A percentile compares a stretch with the other conserved stretches of the same genome.
These are phyloP conservation scores for Rhizopus delemar DNA, from an alignment of 371 early-diverging fungal genomes.

Conservation along the genomic window DNA sequence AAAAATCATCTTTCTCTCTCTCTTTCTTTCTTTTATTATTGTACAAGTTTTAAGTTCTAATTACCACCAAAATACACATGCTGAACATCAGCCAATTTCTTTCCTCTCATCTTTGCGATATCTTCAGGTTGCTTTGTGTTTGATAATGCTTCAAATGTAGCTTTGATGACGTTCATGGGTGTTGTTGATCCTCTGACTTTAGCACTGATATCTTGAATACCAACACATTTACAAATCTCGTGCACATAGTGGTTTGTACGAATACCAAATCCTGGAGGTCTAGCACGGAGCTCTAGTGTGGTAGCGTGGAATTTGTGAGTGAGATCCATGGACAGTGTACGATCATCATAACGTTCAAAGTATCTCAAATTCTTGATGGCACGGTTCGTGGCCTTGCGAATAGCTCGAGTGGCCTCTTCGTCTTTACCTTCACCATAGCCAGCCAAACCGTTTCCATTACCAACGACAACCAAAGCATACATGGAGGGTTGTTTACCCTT, in stretches of 20 bases:
- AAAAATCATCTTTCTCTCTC: not conserved
- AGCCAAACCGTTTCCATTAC: slow-evolving; percentile 91
- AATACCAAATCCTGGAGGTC: slow-evolving; percentile 95
- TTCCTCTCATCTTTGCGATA: slow-evolving; percentile 88
- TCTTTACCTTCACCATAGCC: slow-evolving; percentile 95
- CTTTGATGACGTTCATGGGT: slow-evolving; percentile 98
- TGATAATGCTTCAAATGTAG: slow-evolving; percentile 90
- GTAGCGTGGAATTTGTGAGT: slow-evolving; percentile 89
- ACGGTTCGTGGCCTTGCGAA: slow-evolving; percentile 84
- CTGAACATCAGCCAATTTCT: slow-evolving; percentile 89
- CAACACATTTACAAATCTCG: slow-evolving; percentile 93
- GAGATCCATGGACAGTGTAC: slow-evolving; percentile 91
- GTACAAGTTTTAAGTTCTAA: slow-evolving; percentile 6
- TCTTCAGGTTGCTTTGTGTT: slow-evolving; percentile 83
- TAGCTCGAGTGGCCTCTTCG: slow-evolving; percentile 77
- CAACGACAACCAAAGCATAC: slow-evolving; percentile 94
- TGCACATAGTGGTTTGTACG: slow-evolving; percentile 91
- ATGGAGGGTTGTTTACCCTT: slow-evolving; percentile 82
- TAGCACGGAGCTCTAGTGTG: slow-evolving; percentile 76
- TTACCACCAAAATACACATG: slow-evolving; percentile 73
- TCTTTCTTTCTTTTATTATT: slow-evolving; percentile 2
- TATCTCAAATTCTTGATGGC: slow-evolving; percentile 87
- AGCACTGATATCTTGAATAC: slow-evolving; percentile 89
- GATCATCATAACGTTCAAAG: slow-evolving; percentile 90
- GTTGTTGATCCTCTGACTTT: slow-evolving; percentile 92